phyloP scores from a whole-genome alignment of 1,284 basidiomycete species.

The Boletus albobrunnescens region DNA sequence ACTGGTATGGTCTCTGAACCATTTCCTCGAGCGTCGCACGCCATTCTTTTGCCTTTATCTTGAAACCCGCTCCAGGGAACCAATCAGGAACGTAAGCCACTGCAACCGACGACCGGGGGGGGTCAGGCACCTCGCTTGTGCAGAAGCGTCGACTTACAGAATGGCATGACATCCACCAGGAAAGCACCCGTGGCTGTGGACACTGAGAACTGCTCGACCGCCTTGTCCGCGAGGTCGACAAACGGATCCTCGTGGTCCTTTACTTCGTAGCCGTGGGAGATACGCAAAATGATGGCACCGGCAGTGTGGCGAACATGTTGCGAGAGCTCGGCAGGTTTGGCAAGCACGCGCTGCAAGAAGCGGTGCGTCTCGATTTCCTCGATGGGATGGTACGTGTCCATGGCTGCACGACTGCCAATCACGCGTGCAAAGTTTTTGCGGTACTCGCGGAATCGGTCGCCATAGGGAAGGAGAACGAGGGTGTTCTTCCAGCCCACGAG shows the following conservation, averaged over 20 bases:
- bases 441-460: slow-evolving; percentile 58
- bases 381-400: slow-evolving; percentile 46
- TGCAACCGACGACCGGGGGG: slow-evolving; percentile 30
- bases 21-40: slow-evolving; percentile 46
- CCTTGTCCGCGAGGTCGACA: slow-evolving; percentile 52
- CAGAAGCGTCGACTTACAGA: slow-evolving; percentile 37
- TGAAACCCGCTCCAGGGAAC: slow-evolving; percentile 63
- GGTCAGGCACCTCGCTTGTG: background rate
- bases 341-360: slow-evolving; percentile 53
- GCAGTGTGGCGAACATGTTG: slow-evolving; percentile 56
- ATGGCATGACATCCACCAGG: slow-evolving; percentile 55
- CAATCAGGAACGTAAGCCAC: slow-evolving; percentile 59
- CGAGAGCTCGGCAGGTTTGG: slow-evolving; percentile 50
- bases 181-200: slow-evolving; percentile 57
- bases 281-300: slow-evolving; percentile 55
- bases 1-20: slow-evolving; percentile 53
- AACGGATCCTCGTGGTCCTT: slow-evolving; percentile 55
- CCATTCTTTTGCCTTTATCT: slow-evolving; percentile 49
- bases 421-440: slow-evolving; percentile 55
- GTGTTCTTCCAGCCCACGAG: slow-evolving; percentile 66
- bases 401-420: slow-evolving; percentile 51
- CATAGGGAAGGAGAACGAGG: slow-evolving; percentile 57
- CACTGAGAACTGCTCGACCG: slow-evolving; percentile 55
- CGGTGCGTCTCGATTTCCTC: slow-evolving; percentile 52
- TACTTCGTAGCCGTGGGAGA: slow-evolving; percentile 60